Base-by-base conservation (phyloP, 1,284 basidiomycete species). In the Boletellus deceptivus region DNA sequence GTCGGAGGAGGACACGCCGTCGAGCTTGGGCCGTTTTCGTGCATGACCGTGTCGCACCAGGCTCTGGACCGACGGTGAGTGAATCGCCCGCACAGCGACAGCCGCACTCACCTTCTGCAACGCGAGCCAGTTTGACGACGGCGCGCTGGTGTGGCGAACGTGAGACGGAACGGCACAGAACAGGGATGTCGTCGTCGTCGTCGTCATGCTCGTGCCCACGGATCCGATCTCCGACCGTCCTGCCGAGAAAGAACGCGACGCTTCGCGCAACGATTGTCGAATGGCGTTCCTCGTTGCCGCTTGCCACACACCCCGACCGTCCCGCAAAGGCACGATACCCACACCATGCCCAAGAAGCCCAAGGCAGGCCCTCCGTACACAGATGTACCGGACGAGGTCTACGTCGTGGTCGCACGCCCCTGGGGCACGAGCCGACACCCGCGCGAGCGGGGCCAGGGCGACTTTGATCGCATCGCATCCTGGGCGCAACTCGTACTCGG, bases 101-200 rank as follows among this genome's bases (percentile, higher is more conserved):
- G 16, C 9, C 6, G 17, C 7, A 58, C 56, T 42, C 46, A 78
- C 78, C 68, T 80, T 79, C 56, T 73, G 69, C 36, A 80, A 57
- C 2, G 74, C 68, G 6, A 75, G 55, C 79, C 80, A 81, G 56
- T 81, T 82, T 14, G 73, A 72, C 4, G 80, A 82, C 6, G 76
- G 63, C 13, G 42, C 17, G n/a, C 53, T 55, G 22, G 3, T 24
- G 16, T 16, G 1, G n/a, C 3, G 24, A 33, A 31, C 33, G 46
- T 61, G 10, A 47, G 42, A 43, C 31, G 44, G n/a, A 25, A 41
- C 13, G 6, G 43, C 16, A 9, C 16, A 24, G 35, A 37, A 37
- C 17, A 16, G 25, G 53, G 41, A 46, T 33, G 34, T n/a, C 22
- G 22, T 10, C 60, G 46, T 59, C 50, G 29, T 31, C 29, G 29